These are phyloP conservation scores for Pyrrhoderma lamaoense DNA, from an alignment of 1,284 basidiomycete genomes.

Conservation along the genomic window DNA sequence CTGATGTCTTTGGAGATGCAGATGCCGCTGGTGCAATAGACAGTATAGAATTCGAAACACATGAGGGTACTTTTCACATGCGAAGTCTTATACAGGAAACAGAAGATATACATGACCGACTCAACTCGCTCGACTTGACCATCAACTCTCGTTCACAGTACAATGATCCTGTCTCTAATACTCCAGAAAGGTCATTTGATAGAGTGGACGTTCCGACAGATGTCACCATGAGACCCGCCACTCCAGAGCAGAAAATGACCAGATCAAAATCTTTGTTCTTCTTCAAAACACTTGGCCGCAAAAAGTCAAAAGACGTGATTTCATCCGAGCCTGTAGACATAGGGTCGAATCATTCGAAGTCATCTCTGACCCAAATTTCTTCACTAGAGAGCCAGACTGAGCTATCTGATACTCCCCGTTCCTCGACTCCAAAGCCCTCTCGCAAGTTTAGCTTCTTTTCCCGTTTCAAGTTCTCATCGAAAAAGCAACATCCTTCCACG, in stretches of 20 bases:
- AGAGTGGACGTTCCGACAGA: neutral
- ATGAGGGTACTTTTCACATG: conserved; percentile 12
- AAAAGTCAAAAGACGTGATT: conserved; percentile 10
- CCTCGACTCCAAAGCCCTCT: neutral
- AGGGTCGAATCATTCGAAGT: neutral
- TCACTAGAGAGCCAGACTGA: neutral
- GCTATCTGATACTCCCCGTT: neutral
- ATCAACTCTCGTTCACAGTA: neutral
- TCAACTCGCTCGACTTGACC: conserved; percentile 11
- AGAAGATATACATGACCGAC: conserved; percentile 9
- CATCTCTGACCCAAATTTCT: neutral
- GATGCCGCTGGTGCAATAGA: neutral
- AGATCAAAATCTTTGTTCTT: conserved; percentile 11
- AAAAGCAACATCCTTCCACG: conserved; percentile 39
- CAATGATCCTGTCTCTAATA: neutral
- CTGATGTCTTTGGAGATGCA: neutral
- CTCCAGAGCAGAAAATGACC: neutral
- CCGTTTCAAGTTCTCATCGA: conserved; percentile 10
- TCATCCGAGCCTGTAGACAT: neutral
- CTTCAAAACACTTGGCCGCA: conserved; percentile 11
- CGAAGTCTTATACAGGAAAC: conserved; percentile 15
- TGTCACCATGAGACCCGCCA: neutral
- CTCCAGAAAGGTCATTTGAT: neutral
- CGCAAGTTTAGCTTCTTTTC: conserved; percentile 10
- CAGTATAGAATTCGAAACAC: conserved; percentile 1